Evolutionary conservation across 148 eudicot species (phyloP).

Genomic region (Silene latifolia): DNA sequence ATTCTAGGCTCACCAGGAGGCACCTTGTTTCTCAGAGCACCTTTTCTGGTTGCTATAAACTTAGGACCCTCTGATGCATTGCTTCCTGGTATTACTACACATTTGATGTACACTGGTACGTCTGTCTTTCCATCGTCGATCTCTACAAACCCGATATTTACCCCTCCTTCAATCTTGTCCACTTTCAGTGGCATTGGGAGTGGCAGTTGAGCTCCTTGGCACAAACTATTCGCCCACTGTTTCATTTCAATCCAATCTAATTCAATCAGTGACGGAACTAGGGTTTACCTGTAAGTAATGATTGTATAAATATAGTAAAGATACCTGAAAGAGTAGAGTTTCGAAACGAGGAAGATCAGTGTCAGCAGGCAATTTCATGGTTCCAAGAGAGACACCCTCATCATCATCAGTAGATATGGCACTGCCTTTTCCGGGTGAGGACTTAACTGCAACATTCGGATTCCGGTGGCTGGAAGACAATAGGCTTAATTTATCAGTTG

Average conservation of each 20-base stretch:
- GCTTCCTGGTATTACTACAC: conserved; percentile 54
- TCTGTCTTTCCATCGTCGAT: conserved; percentile 58
- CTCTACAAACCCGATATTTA: conserved; percentile 70
- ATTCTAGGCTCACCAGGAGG: conserved; percentile 91
- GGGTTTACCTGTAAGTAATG: too few relatives aligned
- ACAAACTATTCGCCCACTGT: conserved; percentile 95
- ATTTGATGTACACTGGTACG: conserved; percentile 68
- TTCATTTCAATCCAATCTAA: background rate
- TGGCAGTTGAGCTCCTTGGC: conserved; percentile 93
- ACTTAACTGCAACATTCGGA: conserved; percentile 28
- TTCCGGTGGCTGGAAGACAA: conserved; percentile 25
- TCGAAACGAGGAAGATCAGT: conserved; percentile 81
- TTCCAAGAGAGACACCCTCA: conserved; percentile 89
- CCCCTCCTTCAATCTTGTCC: conserved; percentile 87
- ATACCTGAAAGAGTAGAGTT: conserved; percentile 85
- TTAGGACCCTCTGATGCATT: conserved; percentile 31
- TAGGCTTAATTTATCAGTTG: background rate
- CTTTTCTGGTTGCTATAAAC: conserved; percentile 75
- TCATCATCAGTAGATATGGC: conserved; percentile 26
- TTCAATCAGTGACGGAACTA: background rate
- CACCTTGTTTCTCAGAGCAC: conserved; percentile 45
- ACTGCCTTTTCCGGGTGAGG: conserved; percentile 29
- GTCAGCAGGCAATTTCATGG: conserved; percentile 72
- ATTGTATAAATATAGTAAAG: too few relatives aligned
- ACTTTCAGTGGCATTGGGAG: conserved; percentile 89